Evolutionary conservation across 331 rosid species (phyloP).

Genomic region (Malus hybrid): DNA sequence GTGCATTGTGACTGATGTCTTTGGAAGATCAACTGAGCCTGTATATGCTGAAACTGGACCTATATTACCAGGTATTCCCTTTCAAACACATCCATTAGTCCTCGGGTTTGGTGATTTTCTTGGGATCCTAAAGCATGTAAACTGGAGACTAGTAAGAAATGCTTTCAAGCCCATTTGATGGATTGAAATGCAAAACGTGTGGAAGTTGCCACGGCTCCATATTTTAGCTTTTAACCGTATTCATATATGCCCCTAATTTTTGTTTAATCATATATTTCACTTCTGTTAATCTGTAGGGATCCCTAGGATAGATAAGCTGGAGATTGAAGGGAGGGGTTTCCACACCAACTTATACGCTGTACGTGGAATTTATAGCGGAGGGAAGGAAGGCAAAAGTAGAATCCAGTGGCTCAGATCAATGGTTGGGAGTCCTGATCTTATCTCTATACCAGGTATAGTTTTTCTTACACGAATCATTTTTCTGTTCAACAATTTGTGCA

Average conservation of each 20-base stretch:
- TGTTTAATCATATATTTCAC: slow-evolving; percentile 2
- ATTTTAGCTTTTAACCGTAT: too few species aligned
- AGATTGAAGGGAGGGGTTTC: slow-evolving; percentile 97
- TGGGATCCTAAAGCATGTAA: neutral
- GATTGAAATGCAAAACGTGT: neutral
- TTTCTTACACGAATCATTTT: too few species aligned
- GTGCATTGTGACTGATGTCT: slow-evolving; percentile 80
- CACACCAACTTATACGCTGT: slow-evolving; percentile 95
- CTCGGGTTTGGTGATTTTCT: neutral
- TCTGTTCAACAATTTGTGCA: too few species aligned
- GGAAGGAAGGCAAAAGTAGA: slow-evolving; percentile 95
- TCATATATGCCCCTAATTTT: neutral
- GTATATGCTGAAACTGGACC: slow-evolving; percentile 57
- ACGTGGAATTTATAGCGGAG: slow-evolving; percentile 86
- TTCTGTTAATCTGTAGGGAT: slow-evolving; percentile 38
- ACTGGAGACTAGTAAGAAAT: neutral
- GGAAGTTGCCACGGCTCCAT: neutral
- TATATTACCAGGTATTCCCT: slow-evolving; percentile 61
- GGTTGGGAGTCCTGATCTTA: slow-evolving; percentile 99
- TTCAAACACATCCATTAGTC: neutral
- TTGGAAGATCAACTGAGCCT: slow-evolving; percentile 75
- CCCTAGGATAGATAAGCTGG: slow-evolving; percentile 88
- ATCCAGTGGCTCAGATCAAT: slow-evolving; percentile 99
- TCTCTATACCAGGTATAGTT: slow-evolving; percentile 58
- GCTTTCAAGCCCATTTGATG: neutral